Evolutionary conservation across 495 filamentous ascomycete species (phyloP).

Genomic region (Talaromyces wortmannii): DNA sequence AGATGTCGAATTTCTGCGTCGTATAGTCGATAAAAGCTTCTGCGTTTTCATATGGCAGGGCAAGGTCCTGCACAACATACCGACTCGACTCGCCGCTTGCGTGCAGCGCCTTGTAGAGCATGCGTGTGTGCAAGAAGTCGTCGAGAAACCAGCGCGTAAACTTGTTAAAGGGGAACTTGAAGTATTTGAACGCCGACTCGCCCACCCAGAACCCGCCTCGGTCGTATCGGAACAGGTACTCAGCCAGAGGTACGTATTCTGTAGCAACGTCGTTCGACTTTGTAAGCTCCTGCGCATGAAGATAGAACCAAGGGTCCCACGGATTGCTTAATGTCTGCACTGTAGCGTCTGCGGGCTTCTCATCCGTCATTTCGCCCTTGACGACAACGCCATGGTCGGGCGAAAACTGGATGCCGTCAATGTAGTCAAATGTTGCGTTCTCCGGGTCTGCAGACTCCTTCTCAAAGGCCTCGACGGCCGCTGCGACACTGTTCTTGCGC

Average conservation of each 20-base stretch:
- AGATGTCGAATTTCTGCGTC: slow-evolving; percentile 37
- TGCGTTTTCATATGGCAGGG: slow-evolving; percentile 38
- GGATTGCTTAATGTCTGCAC: slow-evolving; percentile 37
- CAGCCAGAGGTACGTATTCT: slow-evolving; percentile 46
- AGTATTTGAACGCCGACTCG: slow-evolving; percentile 44
- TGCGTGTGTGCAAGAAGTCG: slow-evolving; percentile 44
- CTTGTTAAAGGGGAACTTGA: slow-evolving; percentile 45
- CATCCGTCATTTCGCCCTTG: slow-evolving; percentile 37
- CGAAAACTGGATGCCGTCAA: slow-evolving; percentile 48
- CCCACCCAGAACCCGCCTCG: slow-evolving; percentile 56
- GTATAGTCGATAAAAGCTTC: slow-evolving; percentile 43
- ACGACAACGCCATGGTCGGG: slow-evolving; percentile 36
- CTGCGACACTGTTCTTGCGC: slow-evolving; percentile 24
- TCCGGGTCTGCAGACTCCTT: slow-evolving; percentile 12
- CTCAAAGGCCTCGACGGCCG: slow-evolving; percentile 31
- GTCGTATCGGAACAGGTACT: slow-evolving; percentile 60
- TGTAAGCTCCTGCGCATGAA: slow-evolving; percentile 32
- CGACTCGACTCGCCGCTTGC: slow-evolving; percentile 37
- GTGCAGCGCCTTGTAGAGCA: slow-evolving; percentile 52
- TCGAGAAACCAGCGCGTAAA: slow-evolving; percentile 47
- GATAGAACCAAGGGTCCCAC: slow-evolving; percentile 53
- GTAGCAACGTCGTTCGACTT: slow-evolving; percentile 6
- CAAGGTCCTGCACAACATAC: slow-evolving; percentile 52
- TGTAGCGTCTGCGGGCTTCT: not conserved
- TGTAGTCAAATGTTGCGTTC: slow-evolving; percentile 39